Evolutionary conservation across 495 filamentous ascomycete genomes (phyloP).

Genomic region (Penicillium desertorum): DNA sequence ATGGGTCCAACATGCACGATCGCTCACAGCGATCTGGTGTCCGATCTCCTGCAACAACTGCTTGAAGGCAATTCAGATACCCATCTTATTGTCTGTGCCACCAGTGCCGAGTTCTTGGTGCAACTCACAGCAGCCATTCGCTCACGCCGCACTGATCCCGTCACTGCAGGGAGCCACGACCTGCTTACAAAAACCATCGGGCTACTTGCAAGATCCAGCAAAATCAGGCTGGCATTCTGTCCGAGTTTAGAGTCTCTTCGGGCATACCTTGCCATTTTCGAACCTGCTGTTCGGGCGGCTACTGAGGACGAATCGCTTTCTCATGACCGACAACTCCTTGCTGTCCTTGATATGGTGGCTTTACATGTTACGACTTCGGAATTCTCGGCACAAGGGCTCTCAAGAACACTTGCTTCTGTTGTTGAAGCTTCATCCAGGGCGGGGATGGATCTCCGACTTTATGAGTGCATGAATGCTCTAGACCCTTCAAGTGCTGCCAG

Average conservation of each 20-base stretch:
- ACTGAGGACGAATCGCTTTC: background rate
- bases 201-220: constrained; percentile 64
- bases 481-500: constrained; percentile 25
- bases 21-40: constrained; percentile 28
- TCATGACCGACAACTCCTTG: constrained; percentile 42
- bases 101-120: constrained; percentile 61
- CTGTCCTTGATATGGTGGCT: constrained; percentile 63
- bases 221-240: constrained; percentile 67
- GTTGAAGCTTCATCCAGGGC: constrained; percentile 60
- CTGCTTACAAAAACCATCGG: constrained; percentile 65
- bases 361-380: constrained; percentile 73
- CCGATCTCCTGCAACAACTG: constrained; percentile 64
- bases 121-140: constrained; percentile 39
- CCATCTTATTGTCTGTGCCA: constrained; percentile 69
- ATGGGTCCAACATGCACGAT: constrained; percentile 30
- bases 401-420: constrained; percentile 62
- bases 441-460: constrained; percentile 39
- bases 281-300: constrained; percentile 6
- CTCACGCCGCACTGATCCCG: constrained; percentile 18
- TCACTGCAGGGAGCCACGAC: constrained; percentile 25
- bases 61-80: constrained; percentile 56
- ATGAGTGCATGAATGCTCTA: constrained; percentile 42
- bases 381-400: constrained; percentile 80
- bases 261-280: constrained; percentile 65
- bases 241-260: constrained; percentile 74